A percentile compares a stretch with the other conserved stretches of the same genome.
Evolutionary conservation across 495 filamentous ascomycete species (phyloP).

Genomic region (Xanthoparmelia taractica): DNA sequence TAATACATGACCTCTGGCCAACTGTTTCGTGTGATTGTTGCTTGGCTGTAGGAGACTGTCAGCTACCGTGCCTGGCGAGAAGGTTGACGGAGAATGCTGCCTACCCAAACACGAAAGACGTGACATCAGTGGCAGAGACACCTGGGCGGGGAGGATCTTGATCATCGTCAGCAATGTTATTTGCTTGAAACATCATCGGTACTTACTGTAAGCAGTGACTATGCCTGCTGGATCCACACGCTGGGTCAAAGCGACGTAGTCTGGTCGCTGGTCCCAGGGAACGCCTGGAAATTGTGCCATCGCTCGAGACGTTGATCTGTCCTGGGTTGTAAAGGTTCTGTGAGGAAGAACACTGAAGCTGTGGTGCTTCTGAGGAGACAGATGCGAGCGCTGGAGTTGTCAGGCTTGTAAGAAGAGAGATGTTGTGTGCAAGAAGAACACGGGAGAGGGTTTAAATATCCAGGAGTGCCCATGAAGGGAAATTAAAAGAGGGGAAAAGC

Average conservation of each 20-base stretch:
- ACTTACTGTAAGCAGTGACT: neutral
- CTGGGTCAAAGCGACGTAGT: neutral
- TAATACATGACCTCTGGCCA: constrained; percentile 15
- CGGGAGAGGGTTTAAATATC: neutral
- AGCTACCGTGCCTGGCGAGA: neutral
- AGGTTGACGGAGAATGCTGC: neutral
- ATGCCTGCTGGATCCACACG: constrained; percentile 1
- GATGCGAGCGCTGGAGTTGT: neutral
- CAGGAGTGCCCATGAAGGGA: neutral
- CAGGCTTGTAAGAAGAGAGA: neutral
- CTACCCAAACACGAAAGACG: constrained; percentile 12
- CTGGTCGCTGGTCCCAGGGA: neutral
- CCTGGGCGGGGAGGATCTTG: constrained; percentile 1
- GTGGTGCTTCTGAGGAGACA: neutral
- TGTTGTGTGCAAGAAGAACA: neutral
- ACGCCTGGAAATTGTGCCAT: neutral
- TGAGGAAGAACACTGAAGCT: neutral
- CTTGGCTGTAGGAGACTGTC: constrained; percentile 1
- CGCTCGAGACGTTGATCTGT: neutral
- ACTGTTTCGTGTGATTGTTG: constrained; percentile 1
- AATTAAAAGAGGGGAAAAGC: neutral
- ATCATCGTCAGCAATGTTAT: neutral
- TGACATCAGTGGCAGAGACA: constrained; percentile 4
- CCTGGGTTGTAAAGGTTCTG: neutral
- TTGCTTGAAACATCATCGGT: neutral